Evolutionary conservation across 2,329 filamentous ascomycete genomes (phyloP), one percentile per base, ranked within the genome.

Genomic region (Sclerotinia minor): DNA sequence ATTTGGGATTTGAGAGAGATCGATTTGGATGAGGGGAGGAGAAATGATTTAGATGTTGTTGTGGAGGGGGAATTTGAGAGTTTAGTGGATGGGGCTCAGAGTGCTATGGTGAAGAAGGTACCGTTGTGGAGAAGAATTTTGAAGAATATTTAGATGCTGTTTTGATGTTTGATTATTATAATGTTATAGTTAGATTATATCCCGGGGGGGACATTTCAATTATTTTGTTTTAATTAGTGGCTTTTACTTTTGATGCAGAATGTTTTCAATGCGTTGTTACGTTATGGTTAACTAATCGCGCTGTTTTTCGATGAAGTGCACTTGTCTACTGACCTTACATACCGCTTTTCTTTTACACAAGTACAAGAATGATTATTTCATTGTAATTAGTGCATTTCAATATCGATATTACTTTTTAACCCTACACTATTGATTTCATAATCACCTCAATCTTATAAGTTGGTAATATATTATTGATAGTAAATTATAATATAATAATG

Each of bases 11-110:
- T 79, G 7, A 77, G 81, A 65, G 84, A 87, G 65, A 83, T 88
- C 32, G 85, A 89, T 72, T 78, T 88, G 53, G 81, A 83, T 59
- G 82, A 83, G 2, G 86, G 86, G 0, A 80, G 84, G 64, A 80
- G 86, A 41, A 79, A 49, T 64, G 64, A 61, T 61, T 44, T 67
- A 15, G 64, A 67, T 61, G 45, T 44, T 50, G 17, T 5, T 19
- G 47, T 26, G 19, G 44, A 9, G 45, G 47, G 32, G 21, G 32
- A 24, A 0, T 67, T 32, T 53, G 65, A 17, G 19, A 26, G 6
- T 52, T 45, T 61, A 9, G 55, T 45, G 19, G 24, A 61, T 38
- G 63, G 38, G 21, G n/a, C 44, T 50, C 47, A 32, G 13, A n/a
- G 21, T 3, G 32, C 21, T 2, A 7, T 19, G n/a, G 9, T 24